These are phyloP conservation scores for Coelastrella sp. DNA, from an alignment of 139 green algal species.

Conservation along the genomic window DNA sequence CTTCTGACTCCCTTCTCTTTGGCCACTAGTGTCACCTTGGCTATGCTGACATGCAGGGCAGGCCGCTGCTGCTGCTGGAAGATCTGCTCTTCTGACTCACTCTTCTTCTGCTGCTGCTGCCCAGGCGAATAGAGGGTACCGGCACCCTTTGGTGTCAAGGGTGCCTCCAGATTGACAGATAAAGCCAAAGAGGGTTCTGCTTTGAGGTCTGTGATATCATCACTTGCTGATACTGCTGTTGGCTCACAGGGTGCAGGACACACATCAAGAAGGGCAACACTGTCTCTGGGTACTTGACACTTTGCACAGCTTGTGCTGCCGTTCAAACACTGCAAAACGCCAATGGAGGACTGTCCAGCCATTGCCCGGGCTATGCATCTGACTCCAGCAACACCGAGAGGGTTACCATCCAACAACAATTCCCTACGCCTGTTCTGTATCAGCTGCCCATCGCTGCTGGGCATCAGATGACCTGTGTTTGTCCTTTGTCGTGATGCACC, in stretches of 20 bases:
- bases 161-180: too few species aligned
- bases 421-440: background rate
- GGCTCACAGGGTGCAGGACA: too few species aligned
- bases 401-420: conserved; percentile 46
- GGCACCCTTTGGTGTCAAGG: background rate
- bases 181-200: too few species aligned
- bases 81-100: background rate
- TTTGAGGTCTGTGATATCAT: too few species aligned
- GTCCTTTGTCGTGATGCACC: too few species aligned
- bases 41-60: conserved; percentile 27
- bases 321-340: background rate
- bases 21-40: conserved; percentile 23
- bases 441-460: background rate
- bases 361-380: background rate
- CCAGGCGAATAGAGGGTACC: too few species aligned
- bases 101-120: background rate
- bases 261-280: too few species aligned
- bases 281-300: too few species aligned
- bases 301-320: too few species aligned
- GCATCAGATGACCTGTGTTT: too few species aligned
- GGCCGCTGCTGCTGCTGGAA: background rate
- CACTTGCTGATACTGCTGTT: background rate
- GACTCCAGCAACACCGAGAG: conserved; percentile 30
- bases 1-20: conserved; percentile 38
- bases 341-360: conserved; percentile 2